These are phyloP conservation scores for Alternaria tenuissima DNA, from an alignment of 2,329 filamentous ascomycete species.

Conservation along the genomic window DNA sequence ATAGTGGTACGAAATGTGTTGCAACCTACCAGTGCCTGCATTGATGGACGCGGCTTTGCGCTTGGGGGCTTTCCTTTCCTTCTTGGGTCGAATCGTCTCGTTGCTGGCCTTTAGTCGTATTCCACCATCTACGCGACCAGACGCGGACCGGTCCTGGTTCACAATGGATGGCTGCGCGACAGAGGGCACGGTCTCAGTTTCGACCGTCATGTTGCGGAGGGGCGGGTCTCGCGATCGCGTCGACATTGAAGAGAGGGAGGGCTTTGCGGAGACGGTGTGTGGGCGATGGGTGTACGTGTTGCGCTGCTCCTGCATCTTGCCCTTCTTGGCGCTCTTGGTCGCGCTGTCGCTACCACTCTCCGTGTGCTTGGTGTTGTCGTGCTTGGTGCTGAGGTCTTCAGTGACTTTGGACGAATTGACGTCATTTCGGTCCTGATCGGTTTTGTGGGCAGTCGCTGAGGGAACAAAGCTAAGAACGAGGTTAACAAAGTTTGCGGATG, in stretches of 20 bases:
- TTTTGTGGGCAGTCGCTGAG: slow-evolving; percentile 29
- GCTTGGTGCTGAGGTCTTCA: slow-evolving; percentile 55
- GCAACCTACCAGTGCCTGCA: slow-evolving; percentile 74
- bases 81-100: slow-evolving; percentile 95
- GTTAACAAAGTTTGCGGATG: slow-evolving; percentile 33
- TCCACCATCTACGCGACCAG: slow-evolving; percentile 74
- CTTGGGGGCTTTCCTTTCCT: slow-evolving; percentile 82
- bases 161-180: slow-evolving; percentile 83
- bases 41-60: slow-evolving; percentile 78
- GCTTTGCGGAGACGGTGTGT: slow-evolving; percentile 64
- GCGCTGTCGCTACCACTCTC: slow-evolving; percentile 74
- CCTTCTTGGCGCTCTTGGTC: slow-evolving; percentile 32
- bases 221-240: slow-evolving; percentile 75
- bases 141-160: slow-evolving; percentile 62
- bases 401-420: slow-evolving; percentile 57
- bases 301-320: slow-evolving; percentile 55
- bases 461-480: slow-evolving; percentile 28
- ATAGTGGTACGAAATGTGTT: slow-evolving; percentile 46
- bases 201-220: slow-evolving; percentile 91
- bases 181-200: slow-evolving; percentile 93
- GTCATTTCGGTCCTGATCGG: slow-evolving; percentile 54
- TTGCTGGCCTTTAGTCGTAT: slow-evolving; percentile 86
- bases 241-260: slow-evolving; percentile 73
- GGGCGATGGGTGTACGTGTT: slow-evolving; percentile 53
- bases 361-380: slow-evolving; percentile 49